A percentile compares a stretch with the other conserved stretches of the same genome.
Conservation (phyloP, 805 yeast species). For the Cyberlindnera bimundalis region DNA sequence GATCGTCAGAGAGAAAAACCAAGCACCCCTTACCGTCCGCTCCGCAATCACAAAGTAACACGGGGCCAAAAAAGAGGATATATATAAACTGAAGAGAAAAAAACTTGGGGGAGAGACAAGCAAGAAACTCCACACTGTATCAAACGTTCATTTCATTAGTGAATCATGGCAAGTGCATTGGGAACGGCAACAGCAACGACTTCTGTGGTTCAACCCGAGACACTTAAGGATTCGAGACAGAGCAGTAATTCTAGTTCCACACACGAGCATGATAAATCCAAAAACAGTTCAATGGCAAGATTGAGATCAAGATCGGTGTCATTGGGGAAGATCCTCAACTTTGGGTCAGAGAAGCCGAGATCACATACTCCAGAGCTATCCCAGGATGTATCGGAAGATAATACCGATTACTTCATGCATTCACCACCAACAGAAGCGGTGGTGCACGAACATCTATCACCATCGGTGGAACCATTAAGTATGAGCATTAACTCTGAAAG, state of each 20-base stretch:
- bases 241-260: constrained; percentile 2
- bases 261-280: neutral
- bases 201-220: neutral
- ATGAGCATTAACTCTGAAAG: constrained; percentile 4
- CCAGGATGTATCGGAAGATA: neutral
- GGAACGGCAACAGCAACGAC: neutral
- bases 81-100: neutral
- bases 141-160: neutral
- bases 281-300: constrained; percentile 16
- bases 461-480: constrained; percentile 8
- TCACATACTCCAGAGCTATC: constrained; percentile 11
- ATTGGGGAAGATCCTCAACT: constrained; percentile 37
- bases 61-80: too few relatives aligned
- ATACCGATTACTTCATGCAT: constrained; percentile 7
- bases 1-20: too few relatives aligned
- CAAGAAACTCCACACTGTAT: neutral
- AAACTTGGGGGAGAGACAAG: neutral
- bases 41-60: too few relatives aligned
- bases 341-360: constrained; percentile 29
- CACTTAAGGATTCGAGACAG: constrained; percentile 7
- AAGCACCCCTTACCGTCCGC: too few relatives aligned
- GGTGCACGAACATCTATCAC: constrained; percentile 15
- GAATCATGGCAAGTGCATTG: constrained; percentile 1
- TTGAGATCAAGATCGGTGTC: constrained; percentile 41
- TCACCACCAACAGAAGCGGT: constrained; percentile 11